A percentile compares a stretch with the other conserved stretches of the same genome.
These are phyloP conservation scores for Porcisia deanei DNA, from an alignment of 208 protist species.

Conservation along the genomic window DNA sequence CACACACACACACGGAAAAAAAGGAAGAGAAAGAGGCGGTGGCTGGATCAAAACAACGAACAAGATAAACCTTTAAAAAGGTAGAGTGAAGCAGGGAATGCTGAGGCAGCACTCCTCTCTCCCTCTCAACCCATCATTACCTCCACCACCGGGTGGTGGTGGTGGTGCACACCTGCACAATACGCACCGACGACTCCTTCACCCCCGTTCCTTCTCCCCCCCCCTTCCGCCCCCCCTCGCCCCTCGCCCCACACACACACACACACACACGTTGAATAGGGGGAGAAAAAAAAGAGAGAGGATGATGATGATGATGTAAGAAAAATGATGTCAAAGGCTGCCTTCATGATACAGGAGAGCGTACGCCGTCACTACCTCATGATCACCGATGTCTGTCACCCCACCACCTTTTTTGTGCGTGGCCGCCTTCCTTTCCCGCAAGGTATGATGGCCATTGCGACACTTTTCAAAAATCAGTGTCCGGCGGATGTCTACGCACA, in stretches of 20 bases:
- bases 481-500: conserved; percentile 83
- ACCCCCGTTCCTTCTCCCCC: conserved; percentile 1
- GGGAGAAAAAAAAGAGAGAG: not conserved
- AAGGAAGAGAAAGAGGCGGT: too few relatives aligned
- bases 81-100: too few relatives aligned
- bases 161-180: too few relatives aligned
- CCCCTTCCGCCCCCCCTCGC: not conserved
- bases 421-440: conserved; percentile 74
- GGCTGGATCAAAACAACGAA: too few relatives aligned
- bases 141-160: too few relatives aligned
- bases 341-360: conserved; percentile 86
- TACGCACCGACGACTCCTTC: not conserved
- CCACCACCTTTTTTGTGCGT: conserved; percentile 67
- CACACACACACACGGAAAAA: too few relatives aligned
- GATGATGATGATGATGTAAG: too few relatives aligned
- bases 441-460: conserved; percentile 56
- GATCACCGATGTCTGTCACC: conserved; percentile 58
- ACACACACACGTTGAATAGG: not conserved
- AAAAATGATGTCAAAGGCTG: conserved; percentile 84
- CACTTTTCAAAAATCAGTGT: conserved; percentile 57
- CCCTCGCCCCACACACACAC: not conserved
- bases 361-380: conserved; percentile 66
- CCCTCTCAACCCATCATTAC: too few relatives aligned
- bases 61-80: too few relatives aligned
- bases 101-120: not conserved